phyloP scores from a whole-genome alignment of 2,329 filamentous ascomycete genomes.

The Aurifilum marmelostoma region DNA sequence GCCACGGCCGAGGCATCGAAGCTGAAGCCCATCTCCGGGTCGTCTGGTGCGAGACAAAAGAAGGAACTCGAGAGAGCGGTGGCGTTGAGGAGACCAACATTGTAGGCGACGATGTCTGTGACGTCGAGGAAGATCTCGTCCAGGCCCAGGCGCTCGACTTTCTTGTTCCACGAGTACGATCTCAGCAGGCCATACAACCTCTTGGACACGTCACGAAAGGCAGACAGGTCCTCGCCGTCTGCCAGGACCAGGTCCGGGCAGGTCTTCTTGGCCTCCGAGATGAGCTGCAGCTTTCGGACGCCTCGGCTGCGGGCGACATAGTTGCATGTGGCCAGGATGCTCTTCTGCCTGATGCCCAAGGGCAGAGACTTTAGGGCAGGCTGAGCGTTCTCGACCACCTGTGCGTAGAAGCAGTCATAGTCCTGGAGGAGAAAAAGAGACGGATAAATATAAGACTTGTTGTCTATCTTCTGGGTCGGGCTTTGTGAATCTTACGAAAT shows the following conservation, averaged over 20 bases:
- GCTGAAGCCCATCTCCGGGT: conserved; percentile 78
- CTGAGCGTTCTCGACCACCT: conserved; percentile 81
- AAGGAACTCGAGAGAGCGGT: conserved; percentile 70
- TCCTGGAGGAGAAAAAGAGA: conserved; percentile 50
- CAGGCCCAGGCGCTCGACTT: conserved; percentile 81
- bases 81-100: conserved; percentile 70
- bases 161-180: conserved; percentile 75
- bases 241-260: conserved; percentile 87
- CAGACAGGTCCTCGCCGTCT: conserved; percentile 82
- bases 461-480: background rate
- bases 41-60: conserved; percentile 73
- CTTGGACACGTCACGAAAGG: conserved; percentile 87
- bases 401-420: conserved; percentile 94
- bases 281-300: conserved; percentile 81
- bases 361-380: conserved; percentile 73
- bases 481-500: conserved; percentile 66
- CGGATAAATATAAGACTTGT: background rate
- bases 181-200: conserved; percentile 73
- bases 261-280: conserved; percentile 76
- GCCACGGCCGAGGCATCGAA: conserved; percentile 73
- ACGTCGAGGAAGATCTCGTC: conserved; percentile 90
- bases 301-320: conserved; percentile 81
- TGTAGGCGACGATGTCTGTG: conserved; percentile 85
- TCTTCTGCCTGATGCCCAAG: conserved; percentile 88
- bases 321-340: conserved; percentile 91